Percentiles rank a stretch among this genome's conserved stretches.
These are phyloP conservation scores for Anthoceros angustus DNA, from an alignment of 225 moss, liverwort and hornwort species.

Conservation along the genomic window DNA sequence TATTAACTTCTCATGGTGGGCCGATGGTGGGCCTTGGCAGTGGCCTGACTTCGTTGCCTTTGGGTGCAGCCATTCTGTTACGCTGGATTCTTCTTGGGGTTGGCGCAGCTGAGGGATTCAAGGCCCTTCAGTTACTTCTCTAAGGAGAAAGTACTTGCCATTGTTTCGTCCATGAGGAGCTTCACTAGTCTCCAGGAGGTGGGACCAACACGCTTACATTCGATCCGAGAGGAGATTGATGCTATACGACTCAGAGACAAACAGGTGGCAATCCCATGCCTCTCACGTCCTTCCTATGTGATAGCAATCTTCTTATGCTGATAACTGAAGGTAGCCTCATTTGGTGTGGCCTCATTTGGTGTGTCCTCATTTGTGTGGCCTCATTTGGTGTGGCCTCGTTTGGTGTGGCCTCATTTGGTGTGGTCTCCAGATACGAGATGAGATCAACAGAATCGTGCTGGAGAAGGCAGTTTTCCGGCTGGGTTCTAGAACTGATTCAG, in stretches of 20 bases:
- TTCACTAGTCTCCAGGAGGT: background rate
- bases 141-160: background rate
- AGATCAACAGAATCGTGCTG: background rate
- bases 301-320: too few relatives aligned
- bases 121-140: background rate
- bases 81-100: slow-evolving; percentile 3
- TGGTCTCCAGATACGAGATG: background rate
- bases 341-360: background rate
- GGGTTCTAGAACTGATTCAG: background rate
- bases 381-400: background rate
- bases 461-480: background rate
- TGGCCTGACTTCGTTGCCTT: background rate
- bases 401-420: background rate
- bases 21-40: background rate
- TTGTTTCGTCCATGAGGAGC: background rate
- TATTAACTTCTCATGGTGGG: background rate
- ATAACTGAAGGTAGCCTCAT: too few relatives aligned
- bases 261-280: background rate
- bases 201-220: background rate
- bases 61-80: background rate
- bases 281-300: background rate
- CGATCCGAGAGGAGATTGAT: background rate
- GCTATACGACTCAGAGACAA: background rate
- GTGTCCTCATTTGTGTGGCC: too few relatives aligned
- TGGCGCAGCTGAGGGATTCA: background rate